These are phyloP conservation scores for Pseudophaeomoniella oleicola DNA, from an alignment of 2,329 filamentous ascomycete species.

Conservation along the genomic window DNA sequence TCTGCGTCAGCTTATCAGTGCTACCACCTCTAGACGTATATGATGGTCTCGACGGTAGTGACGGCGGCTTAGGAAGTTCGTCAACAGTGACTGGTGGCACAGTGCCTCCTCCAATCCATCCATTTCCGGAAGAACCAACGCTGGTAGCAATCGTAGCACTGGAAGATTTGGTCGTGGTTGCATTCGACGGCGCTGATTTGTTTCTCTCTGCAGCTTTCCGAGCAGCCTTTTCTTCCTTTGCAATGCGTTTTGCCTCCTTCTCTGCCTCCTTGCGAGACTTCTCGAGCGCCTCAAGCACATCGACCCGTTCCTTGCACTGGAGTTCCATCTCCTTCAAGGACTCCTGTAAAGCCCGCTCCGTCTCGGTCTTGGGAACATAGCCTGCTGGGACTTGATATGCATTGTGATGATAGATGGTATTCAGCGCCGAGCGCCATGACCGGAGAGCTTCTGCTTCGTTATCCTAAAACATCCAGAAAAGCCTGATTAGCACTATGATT, in stretches of 20 bases:
- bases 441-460: conserved; percentile 82
- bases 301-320: conserved; percentile 86
- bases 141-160: conserved; percentile 11
- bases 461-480: conserved; percentile 42
- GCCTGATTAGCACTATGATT: not conserved
- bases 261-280: conserved; percentile 44
- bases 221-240: conserved; percentile 11
- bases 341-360: conserved; percentile 67
- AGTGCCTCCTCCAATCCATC: conserved; percentile 64
- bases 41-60: conserved; percentile 41
- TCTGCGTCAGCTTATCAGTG: conserved; percentile 5
- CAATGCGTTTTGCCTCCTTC: conserved; percentile 16
- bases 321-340: conserved; percentile 71
- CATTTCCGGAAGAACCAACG: conserved; percentile 17
- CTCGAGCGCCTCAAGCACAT: conserved; percentile 68
- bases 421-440: conserved; percentile 78
- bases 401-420: conserved; percentile 78
- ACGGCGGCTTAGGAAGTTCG: conserved; percentile 60
- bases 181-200: conserved; percentile 27
- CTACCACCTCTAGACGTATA: conserved; percentile 3
- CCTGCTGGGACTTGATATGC: conserved; percentile 56
- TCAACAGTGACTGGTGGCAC: conserved; percentile 68
- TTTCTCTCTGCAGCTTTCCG: conserved; percentile 4
- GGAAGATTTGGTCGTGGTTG: conserved; percentile 15
- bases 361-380: conserved; percentile 61